A percentile compares a stretch with the other conserved stretches of the same genome.
Evolutionary conservation across 495 filamentous ascomycete genomes (phyloP).

Genomic region (Chaetomidium leptoderma): DNA sequence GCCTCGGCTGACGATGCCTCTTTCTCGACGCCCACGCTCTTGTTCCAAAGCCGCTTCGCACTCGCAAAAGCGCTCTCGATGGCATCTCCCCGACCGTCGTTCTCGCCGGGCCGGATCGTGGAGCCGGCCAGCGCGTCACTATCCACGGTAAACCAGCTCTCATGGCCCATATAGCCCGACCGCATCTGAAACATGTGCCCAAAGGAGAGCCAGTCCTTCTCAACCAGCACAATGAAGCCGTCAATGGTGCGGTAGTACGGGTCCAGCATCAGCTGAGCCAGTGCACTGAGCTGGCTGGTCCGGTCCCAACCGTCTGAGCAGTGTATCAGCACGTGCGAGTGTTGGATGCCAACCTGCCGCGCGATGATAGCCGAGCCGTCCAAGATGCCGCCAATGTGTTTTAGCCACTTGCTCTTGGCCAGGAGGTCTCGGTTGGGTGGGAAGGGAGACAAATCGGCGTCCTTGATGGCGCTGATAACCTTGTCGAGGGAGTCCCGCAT

Average conservation of each 20-base stretch:
- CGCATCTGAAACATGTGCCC: conserved; percentile 95
- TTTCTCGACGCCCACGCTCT: conserved; percentile 64
- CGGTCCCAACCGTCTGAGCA: conserved; percentile 99
- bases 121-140: conserved; percentile 58
- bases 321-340: conserved; percentile 93
- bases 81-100: conserved; percentile 62
- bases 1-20: conserved; percentile 46
- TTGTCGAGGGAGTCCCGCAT: conserved; percentile 91
- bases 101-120: conserved; percentile 51
- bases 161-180: conserved; percentile 77
- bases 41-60: conserved; percentile 86
- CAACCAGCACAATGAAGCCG: conserved; percentile 90
- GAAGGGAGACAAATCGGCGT: conserved; percentile 80
- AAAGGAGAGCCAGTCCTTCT: conserved; percentile 98
- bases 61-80: conserved; percentile 82
- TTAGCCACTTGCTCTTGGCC: conserved; percentile 82
- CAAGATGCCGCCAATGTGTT: conserved; percentile 79
- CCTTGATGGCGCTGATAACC: conserved; percentile 85
- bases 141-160: conserved; percentile 93
- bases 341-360: conserved; percentile 81
- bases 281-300: conserved; percentile 90
- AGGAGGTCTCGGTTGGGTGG: conserved; percentile 80
- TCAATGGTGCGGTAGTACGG: conserved; percentile 94
- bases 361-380: conserved; percentile 83
- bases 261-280: conserved; percentile 90